These are phyloP conservation scores for Trypanosoma melophagium DNA, from an alignment of 208 protist species.

Conservation along the genomic window DNA sequence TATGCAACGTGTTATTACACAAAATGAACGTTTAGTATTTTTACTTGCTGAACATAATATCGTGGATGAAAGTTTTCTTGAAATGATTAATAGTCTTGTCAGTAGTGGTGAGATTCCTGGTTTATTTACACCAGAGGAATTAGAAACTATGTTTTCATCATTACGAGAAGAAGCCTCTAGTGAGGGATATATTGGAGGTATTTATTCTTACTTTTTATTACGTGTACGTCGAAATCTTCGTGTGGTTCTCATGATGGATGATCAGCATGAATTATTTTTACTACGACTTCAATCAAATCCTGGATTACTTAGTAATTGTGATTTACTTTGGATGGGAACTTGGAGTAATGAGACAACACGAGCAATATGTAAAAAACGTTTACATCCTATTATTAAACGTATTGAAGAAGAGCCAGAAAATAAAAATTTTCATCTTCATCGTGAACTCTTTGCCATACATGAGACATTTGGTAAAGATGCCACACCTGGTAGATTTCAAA, in stretches of 20 bases:
- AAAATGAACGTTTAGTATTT: conserved; percentile 92
- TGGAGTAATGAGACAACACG: conserved; percentile 89
- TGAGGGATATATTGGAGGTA: conserved; percentile 81
- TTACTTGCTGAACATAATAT: conserved; percentile 97
- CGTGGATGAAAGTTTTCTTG: conserved; percentile 95
- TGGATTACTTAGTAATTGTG: conserved; percentile 92
- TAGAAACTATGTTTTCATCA: conserved; percentile 91
- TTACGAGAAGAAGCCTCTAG: conserved; percentile 87
- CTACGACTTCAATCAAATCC: conserved; percentile 93
- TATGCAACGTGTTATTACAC: conserved; percentile 74
- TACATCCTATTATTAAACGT: conserved; percentile 70
- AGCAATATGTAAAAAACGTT: conserved; percentile 77
- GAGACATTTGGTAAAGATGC: conserved; percentile 48
- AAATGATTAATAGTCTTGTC: conserved; percentile 95
- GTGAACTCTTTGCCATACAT: conserved; percentile 88
- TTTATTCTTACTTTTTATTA: conserved; percentile 82
- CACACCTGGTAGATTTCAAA: conserved; percentile 86
- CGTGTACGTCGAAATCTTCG: conserved; percentile 92
- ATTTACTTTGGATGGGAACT: conserved; percentile 93
- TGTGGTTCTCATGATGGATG: conserved; percentile 94
- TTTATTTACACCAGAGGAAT: conserved; percentile 96
- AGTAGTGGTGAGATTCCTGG: conserved; percentile 93
- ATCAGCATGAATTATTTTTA: conserved; percentile 84
- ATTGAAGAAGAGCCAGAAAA: conserved; percentile 62
- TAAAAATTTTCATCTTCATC: conserved; percentile 81